Percentiles rank a stretch among this genome's conserved stretches.
phyloP scores from a whole-genome alignment of 805 yeast species.

The Metschnikowia amazonensis region DNA sequence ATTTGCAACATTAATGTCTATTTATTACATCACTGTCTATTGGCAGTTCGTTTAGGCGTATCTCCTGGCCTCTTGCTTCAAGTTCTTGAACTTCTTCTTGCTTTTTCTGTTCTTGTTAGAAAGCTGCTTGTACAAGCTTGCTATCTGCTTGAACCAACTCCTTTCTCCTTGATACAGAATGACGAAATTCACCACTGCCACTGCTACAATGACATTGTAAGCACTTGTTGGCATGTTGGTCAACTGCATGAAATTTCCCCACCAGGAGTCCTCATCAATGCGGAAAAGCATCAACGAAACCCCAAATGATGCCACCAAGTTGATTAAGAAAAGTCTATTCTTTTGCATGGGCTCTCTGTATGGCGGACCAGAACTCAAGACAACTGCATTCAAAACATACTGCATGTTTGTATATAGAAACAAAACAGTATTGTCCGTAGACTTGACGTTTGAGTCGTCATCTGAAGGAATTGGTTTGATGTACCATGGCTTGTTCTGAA shows the following conservation, averaged over 20 bases:
- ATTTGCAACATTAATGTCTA: too few relatives aligned
- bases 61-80: conserved; percentile 7
- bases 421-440: conserved; percentile 85
- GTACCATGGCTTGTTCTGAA: conserved; percentile 69
- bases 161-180: conserved; percentile 45
- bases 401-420: conserved; percentile 83
- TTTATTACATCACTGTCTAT: too few relatives aligned
- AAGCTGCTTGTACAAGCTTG: conserved; percentile 35
- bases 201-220: conserved; percentile 46
- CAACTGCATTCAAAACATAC: conserved; percentile 77
- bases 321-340: conserved; percentile 68
- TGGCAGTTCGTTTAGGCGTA: neutral
- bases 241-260: conserved; percentile 73
- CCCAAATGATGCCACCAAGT: conserved; percentile 48
- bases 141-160: conserved; percentile 39
- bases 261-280: conserved; percentile 45
- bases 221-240: conserved; percentile 53
- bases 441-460: conserved; percentile 65
- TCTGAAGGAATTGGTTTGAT: conserved; percentile 76
- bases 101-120: conserved; percentile 27
- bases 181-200: conserved; percentile 48
- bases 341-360: conserved; percentile 71
- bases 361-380: conserved; percentile 91
- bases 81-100: conserved; percentile 31
- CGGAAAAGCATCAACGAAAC: conserved; percentile 55